Percentiles rank a stretch among this genome's conserved stretches.
These are phyloP conservation scores for Akanthomyces lecanii DNA, from an alignment of 2,329 filamentous ascomycete species.

Conservation along the genomic window DNA sequence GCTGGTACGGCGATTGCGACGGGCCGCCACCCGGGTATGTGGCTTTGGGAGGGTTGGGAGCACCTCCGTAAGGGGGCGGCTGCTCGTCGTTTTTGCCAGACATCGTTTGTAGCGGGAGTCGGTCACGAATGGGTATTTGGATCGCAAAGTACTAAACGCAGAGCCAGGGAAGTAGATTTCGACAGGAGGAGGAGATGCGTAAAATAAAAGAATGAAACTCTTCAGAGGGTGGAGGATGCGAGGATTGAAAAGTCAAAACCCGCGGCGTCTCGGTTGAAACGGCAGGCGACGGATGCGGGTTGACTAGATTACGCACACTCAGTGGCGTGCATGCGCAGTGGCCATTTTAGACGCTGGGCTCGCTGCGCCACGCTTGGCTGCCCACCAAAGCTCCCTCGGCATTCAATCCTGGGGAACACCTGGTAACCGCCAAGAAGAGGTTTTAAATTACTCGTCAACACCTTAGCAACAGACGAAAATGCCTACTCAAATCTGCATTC, in stretches of 20 bases:
- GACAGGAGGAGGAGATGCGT: not conserved
- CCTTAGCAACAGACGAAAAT: not conserved
- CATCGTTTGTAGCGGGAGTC: conserved; percentile 29
- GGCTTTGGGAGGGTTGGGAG: conserved; percentile 37
- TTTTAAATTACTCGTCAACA: not conserved
- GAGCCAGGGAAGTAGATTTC: not conserved
- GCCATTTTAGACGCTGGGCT: conserved; percentile 7
- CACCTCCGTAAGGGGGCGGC: conserved; percentile 45
- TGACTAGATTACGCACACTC: conserved; percentile 11
- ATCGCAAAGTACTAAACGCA: not conserved
- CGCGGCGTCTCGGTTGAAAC: conserved; percentile 4
- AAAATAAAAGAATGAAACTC: not conserved
- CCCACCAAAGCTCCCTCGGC: conserved; percentile 3
- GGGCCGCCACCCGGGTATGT: conserved; percentile 43
- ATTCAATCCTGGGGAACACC: not conserved
- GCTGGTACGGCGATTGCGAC: conserved; percentile 27
- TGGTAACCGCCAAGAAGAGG: not conserved
- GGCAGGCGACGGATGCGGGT: conserved; percentile 12
- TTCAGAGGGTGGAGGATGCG: not conserved
- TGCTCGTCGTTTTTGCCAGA: conserved; percentile 45
- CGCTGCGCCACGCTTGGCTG: conserved; percentile 35
- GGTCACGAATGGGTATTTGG: not conserved
- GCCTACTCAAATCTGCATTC: not conserved
- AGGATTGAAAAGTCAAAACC: conserved; percentile 8
- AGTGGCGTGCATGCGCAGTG: conserved; percentile 11